These are phyloP conservation scores for Penicillium glabrum DNA, from an alignment of 2,329 filamentous ascomycete genomes.

Conservation along the genomic window DNA sequence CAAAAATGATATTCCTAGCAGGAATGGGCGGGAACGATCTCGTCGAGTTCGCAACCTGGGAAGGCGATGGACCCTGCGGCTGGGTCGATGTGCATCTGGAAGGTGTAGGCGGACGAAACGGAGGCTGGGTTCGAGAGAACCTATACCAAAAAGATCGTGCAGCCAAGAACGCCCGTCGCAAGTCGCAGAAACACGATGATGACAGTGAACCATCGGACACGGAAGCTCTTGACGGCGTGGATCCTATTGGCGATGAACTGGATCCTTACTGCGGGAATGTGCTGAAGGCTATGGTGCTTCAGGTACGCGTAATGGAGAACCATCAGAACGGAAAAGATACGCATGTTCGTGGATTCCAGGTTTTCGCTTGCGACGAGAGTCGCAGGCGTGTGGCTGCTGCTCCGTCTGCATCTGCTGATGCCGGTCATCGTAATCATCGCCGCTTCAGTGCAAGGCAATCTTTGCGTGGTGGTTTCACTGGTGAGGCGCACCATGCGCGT, in stretches of 20 bases:
- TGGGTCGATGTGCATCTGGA: slow-evolving; percentile 84
- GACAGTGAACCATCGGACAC: slow-evolving; percentile 17
- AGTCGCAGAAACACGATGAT: slow-evolving; percentile 5
- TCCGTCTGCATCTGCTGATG: slow-evolving; percentile 36
- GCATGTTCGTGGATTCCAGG: slow-evolving; percentile 89
- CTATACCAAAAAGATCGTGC: slow-evolving; percentile 12
- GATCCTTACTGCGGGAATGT: slow-evolving; percentile 64
- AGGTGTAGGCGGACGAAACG: slow-evolving; percentile 55
- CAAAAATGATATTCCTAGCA: slow-evolving; percentile 82
- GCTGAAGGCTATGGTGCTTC: slow-evolving; percentile 82
- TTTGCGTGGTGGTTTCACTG: slow-evolving; percentile 24
- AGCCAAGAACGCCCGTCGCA: slow-evolving; percentile 8
- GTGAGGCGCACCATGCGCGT: slow-evolving; percentile 20
- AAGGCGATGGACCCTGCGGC: slow-evolving; percentile 74
- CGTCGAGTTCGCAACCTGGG: slow-evolving; percentile 80
- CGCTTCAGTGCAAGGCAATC: slow-evolving; percentile 33
- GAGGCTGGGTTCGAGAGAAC: slow-evolving; percentile 29
- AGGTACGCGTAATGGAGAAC: slow-evolving; percentile 90
- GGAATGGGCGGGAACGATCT: slow-evolving; percentile 91
- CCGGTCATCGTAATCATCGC: slow-evolving; percentile 26
- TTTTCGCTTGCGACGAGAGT: slow-evolving; percentile 61
- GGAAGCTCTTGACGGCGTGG: slow-evolving; percentile 27
- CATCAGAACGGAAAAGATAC: slow-evolving; percentile 99
- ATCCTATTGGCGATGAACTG: slow-evolving; percentile 26
- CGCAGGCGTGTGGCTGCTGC: slow-evolving; percentile 29